Evolutionary conservation across 495 filamentous ascomycete species (phyloP), one percentile per base, ranked within the genome.

Genomic region (Aspergillus hancockii): DNA sequence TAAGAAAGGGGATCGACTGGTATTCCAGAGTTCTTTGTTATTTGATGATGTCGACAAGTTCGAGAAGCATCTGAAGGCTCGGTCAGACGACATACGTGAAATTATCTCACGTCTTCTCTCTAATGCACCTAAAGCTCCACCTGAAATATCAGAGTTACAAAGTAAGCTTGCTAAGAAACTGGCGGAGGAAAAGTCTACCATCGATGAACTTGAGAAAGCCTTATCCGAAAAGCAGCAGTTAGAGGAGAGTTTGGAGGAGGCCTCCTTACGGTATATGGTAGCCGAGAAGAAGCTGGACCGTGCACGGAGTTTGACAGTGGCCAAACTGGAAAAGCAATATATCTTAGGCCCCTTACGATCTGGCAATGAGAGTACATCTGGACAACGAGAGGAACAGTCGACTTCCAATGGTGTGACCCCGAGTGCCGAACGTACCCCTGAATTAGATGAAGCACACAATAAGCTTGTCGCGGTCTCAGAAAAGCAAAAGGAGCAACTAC

Each of bases 261-360:
- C 94, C 4, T 93, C 91, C 4, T 76, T 93, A 38, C 87, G 94
- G 54, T 97, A 95, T 63, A 90, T 97, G 83, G 88, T 92, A 58
- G 94, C 94, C 4, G 94, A 98, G 67, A 93, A 93, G 75, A 91
- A 90, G 70, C 80, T 97, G 16, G 94, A 98, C 70, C 86, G 94
- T 34, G 85, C 87, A 8, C 90, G 88, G 68, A 97, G 93, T 66
- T 74, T 88, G 50, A 90, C 93, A 47, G 90, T 96, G n/a, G 88
- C 90, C 55, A 97, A 96, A 67, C 75, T 98, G 55, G 95, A 98
- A 68, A 90, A 89, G 62, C 91, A 97, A 72, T 91, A 91, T 19
- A 85, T 93, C 58, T 78, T 89, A 52, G 82, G 82, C 36, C 80
- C 82, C 73, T 61, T 81, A 77, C 65, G 80, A 73, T 69, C 82